Base-by-base conservation (phyloP, 768 basidiomycete genomes). In the Lactifluus subvellereus region DNA sequence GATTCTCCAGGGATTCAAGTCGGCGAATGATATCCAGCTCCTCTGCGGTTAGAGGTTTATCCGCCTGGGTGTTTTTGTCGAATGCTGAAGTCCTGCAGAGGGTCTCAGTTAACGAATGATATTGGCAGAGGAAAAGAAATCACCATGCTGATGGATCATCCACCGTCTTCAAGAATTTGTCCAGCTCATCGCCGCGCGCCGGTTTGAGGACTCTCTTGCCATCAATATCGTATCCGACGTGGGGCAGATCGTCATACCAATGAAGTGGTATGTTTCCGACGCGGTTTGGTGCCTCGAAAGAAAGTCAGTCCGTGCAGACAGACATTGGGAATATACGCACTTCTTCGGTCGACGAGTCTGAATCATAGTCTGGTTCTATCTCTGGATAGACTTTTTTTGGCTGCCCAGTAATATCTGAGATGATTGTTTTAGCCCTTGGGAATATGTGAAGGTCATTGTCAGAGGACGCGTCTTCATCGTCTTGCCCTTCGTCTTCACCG, bases 231-330 rank as follows among this genome's bases (percentile, higher is more conserved):
- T 99, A 99, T 51, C 97, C 97, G 71, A 99, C 83, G 75, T 99
- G 97, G n/a, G 97, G 97, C 68, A 99, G 79, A 78, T 98, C 95
- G 73, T 98, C 97, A 74, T 99, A 99, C 94, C 96, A 99, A 71
- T 99, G 94, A 82, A 89, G 88, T 51, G 97, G 97, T 65, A 99
- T 79, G 75, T 96, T 83, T 57, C 97, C 97, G 68, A 97, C 85
- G 63, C 95, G 91, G 72, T 97, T 98, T n/a, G 90, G 91, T 58
- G 86, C 83, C 94, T 98, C 50, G 57, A 45, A 40, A 68, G 59
- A 59, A 22, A 60, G 62, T 59, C 37, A 57, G 49, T 30, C 51
- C 62, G 27, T 51, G 33, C 22, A 58, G 42, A 52, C 54, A 48
- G 49, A 64, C 55, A 45, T 40, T 42, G 37, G 59, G 55, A 30